These are phyloP conservation scores for Ceratocystis colombiana DNA, from an alignment of 2,329 filamentous ascomycete genomes.

Conservation along the genomic window DNA sequence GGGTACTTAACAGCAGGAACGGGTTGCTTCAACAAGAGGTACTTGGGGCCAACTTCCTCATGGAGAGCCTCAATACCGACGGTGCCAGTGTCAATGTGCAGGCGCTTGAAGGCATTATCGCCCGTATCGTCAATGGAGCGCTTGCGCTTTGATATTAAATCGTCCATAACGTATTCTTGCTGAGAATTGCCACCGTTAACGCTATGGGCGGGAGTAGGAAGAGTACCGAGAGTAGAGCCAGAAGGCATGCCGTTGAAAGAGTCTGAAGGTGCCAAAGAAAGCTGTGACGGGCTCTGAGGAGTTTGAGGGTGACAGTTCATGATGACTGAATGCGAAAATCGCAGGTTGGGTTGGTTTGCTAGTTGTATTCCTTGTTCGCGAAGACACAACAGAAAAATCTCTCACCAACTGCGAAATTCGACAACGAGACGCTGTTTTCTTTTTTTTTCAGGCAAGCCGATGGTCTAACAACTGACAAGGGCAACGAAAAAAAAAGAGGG, in stretches of 20 bases:
- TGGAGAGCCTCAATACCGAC: constrained; percentile 56
- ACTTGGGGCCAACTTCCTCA: constrained; percentile 56
- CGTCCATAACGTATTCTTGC: constrained; percentile 33
- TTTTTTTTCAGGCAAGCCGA: background rate
- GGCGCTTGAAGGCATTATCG: constrained; percentile 51
- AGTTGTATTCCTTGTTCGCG: background rate
- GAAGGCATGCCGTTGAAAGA: constrained; percentile 43
- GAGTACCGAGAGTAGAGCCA: constrained; percentile 40
- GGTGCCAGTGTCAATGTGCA: constrained; percentile 45
- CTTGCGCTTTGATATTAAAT: constrained; percentile 53
- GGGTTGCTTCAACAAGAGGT: constrained; percentile 47
- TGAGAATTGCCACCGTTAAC: constrained; percentile 47
- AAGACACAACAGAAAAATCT: background rate
- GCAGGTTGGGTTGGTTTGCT: background rate
- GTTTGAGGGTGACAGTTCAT: constrained; percentile 60
- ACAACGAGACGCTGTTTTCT: background rate
- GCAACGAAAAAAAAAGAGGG: background rate
- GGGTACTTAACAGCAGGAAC: constrained; percentile 19
- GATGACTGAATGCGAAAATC: constrained; percentile 34
- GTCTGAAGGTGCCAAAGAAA: constrained; percentile 46
- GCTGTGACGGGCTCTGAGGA: constrained; percentile 56
- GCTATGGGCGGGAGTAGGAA: constrained; percentile 54
- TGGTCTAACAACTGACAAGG: background rate
- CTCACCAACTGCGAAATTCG: background rate
- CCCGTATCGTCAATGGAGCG: constrained; percentile 47